phyloP scores from a whole-genome alignment of 768 basidiomycete species.

The Leucocoprinus birnbaumii region DNA sequence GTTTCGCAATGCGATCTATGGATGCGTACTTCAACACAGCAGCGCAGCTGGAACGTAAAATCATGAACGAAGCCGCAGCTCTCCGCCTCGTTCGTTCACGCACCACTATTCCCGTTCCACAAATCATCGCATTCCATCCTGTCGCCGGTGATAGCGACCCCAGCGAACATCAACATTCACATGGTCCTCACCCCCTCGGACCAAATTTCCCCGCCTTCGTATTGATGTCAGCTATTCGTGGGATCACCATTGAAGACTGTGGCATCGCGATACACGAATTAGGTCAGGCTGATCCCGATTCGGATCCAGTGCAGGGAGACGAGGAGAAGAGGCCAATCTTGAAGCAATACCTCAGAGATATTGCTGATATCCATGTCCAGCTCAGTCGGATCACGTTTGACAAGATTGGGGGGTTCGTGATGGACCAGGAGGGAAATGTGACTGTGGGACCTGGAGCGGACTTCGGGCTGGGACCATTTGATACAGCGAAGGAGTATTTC shows the following conservation, averaged over 20 bases:
- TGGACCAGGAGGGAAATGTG: conserved; percentile 30
- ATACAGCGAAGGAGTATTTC: conserved; percentile 37
- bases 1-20: conserved; percentile 35
- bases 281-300: conserved; percentile 19
- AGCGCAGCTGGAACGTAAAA: conserved; percentile 40
- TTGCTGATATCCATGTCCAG: conserved; percentile 39
- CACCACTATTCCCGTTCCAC: conserved; percentile 39
- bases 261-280: conserved; percentile 34
- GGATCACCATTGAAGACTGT: conserved; percentile 38
- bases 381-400: conserved; percentile 37
- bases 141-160: conserved; percentile 9
- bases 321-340: conserved; percentile 33
- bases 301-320: conserved; percentile 30
- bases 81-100: conserved; percentile 36
- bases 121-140: conserved; percentile 34
- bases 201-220: conserved; percentile 37
- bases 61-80: conserved; percentile 40
- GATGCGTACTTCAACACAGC: conserved; percentile 40
- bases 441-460: conserved; percentile 37
- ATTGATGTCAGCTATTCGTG: conserved; percentile 37
- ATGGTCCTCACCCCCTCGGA: conserved; percentile 29
- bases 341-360: conserved; percentile 34
- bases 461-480: conserved; percentile 39
- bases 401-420: conserved; percentile 35
- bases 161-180: conserved; percentile 17